These are phyloP conservation scores for Aspergillus sp. DNA, from an alignment of 2,329 filamentous ascomycete genomes.

Conservation along the genomic window DNA sequence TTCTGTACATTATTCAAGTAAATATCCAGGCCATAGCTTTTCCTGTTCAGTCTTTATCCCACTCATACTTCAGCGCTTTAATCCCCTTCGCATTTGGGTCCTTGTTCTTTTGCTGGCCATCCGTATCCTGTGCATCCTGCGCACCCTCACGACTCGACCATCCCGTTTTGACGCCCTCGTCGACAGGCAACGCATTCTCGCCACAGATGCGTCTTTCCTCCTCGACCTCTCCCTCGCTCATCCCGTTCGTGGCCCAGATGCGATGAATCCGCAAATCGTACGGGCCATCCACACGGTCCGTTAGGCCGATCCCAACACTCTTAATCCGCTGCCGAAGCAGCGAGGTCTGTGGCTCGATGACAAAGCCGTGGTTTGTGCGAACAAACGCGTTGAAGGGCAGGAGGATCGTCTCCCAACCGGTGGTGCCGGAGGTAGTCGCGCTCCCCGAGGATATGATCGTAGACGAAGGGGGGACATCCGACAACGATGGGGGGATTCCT, in stretches of 20 bases:
- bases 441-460: constrained; percentile 25
- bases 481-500: constrained; percentile 27
- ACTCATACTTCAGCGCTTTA: constrained; percentile 26
- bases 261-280: constrained; percentile 79
- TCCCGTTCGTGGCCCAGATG: constrained; percentile 84
- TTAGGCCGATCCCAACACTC: constrained; percentile 78
- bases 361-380: constrained; percentile 82
- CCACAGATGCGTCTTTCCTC: constrained; percentile 35
- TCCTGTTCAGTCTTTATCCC: constrained; percentile 14
- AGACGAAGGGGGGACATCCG: constrained; percentile 28
- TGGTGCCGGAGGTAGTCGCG: constrained; percentile 53
- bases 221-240: constrained; percentile 30
- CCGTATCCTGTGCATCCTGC: constrained; percentile 3
- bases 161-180: constrained; percentile 23
- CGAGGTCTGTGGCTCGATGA: constrained; percentile 86
- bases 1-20: constrained; percentile 5
- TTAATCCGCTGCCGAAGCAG: constrained; percentile 77
- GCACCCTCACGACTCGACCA: constrained; percentile 12
- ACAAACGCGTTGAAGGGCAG: constrained; percentile 91
- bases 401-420: constrained; percentile 90
- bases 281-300: constrained; percentile 77
- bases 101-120: constrained; percentile 6
- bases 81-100: constrained; percentile 22
- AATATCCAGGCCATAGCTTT: constrained; percentile 5
- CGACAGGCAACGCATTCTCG: constrained; percentile 26